phyloP scores from a whole-genome alignment of 352 stramenopile species.

The Plasmopara muralis region DNA sequence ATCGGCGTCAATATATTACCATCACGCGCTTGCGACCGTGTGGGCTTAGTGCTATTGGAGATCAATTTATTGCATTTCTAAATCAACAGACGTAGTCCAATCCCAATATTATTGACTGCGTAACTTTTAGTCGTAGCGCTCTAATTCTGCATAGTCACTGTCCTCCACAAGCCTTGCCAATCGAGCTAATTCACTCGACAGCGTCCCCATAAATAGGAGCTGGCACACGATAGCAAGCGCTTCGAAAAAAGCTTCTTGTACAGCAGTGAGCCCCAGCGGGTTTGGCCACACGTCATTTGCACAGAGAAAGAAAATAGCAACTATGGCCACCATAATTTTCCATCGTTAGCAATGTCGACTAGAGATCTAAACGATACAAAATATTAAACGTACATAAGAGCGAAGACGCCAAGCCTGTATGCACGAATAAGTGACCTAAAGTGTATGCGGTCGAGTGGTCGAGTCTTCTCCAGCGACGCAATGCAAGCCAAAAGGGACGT shows the following conservation, averaged over 20 bases:
- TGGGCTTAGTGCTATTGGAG: constrained; percentile 41
- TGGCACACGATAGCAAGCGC: constrained; percentile 80
- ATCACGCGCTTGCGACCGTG: constrained; percentile 62
- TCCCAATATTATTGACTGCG: not conserved
- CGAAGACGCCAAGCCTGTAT: constrained; percentile 45
- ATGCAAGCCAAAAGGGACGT: constrained; percentile 24
- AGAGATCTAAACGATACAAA: not conserved
- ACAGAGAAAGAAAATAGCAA: constrained; percentile 72
- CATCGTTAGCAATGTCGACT: not conserved
- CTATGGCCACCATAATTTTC: constrained; percentile 23
- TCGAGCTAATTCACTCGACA: constrained; percentile 62
- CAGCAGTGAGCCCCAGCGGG: constrained; percentile 67
- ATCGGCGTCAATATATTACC: constrained; percentile 79
- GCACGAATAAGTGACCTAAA: constrained; percentile 43
- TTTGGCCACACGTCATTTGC: constrained; percentile 78
- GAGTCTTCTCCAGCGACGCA: constrained; percentile 48
- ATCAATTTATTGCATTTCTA: constrained; percentile 70
- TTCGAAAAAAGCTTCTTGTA: constrained; percentile 80
- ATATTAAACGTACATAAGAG: constrained; percentile 44
- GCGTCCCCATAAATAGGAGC: constrained; percentile 83
- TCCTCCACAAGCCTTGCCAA: constrained; percentile 55
- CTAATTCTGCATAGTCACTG: constrained; percentile 53
- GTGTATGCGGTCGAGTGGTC: constrained; percentile 44
- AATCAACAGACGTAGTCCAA: constrained; percentile 54
- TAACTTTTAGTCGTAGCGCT: constrained; percentile 41